phyloP scores from a whole-genome alignment of 768 basidiomycete genomes.

The Panus rudis region DNA sequence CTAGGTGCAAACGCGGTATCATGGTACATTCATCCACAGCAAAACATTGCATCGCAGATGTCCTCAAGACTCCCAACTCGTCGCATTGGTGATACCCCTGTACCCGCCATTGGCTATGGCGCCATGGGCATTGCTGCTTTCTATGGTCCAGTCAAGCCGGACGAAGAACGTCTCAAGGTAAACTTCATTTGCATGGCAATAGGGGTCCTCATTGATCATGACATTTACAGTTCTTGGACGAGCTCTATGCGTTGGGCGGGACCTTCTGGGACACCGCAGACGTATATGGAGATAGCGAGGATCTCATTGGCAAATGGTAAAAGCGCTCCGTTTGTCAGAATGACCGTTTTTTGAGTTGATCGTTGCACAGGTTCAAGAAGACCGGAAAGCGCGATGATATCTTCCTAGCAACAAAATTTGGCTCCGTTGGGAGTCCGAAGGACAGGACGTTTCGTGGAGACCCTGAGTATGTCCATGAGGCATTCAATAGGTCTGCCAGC shows the following conservation, averaged over 20 bases:
- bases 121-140: slow-evolving; percentile 47
- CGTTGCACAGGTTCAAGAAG: slow-evolving; percentile 40
- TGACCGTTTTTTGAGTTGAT: background rate
- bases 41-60: too few species aligned
- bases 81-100: slow-evolving; percentile 37
- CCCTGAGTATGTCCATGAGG: slow-evolving; percentile 20
- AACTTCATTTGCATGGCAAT: background rate
- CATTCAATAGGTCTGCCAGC: slow-evolving; percentile 20
- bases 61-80: slow-evolving; percentile 34
- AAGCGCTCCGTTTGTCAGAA: background rate
- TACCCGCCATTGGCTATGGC: slow-evolving; percentile 53
- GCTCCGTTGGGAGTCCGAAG: slow-evolving; percentile 12
- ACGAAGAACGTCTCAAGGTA: slow-evolving; percentile 58
- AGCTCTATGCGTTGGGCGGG: slow-evolving; percentile 32
- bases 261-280: slow-evolving; percentile 44
- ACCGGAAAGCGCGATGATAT: slow-evolving; percentile 47
- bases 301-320: slow-evolving; percentile 39
- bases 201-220: background rate
- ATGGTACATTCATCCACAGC: too few species aligned
- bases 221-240: slow-evolving; percentile 35
- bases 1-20: too few species aligned
- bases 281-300: slow-evolving; percentile 36
- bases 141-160: slow-evolving; percentile 38
- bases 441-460: slow-evolving; percentile 15
- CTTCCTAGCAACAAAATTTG: slow-evolving; percentile 36